Evolutionary conservation across 441 rosid species (phyloP), one percentile per base, ranked within the genome.

Genomic region (Dalechampia spathulata): DNA sequence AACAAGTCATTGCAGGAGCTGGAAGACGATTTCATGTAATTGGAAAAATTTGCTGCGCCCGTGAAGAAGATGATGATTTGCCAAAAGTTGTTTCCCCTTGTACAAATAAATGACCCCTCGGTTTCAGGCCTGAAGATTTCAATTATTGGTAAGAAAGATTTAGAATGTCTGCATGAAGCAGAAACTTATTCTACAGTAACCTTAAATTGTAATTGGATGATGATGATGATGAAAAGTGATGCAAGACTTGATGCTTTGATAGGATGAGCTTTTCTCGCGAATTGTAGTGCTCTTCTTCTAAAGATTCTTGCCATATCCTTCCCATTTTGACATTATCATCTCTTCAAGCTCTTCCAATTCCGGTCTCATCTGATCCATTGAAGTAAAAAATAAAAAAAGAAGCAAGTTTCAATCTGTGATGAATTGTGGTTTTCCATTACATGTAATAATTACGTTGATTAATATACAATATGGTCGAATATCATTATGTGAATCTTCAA

Each of bases 1-100:
- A 82, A 51, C 82, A 89, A 89, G 76, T 85, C 95, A n/a, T 40
- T 92, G 66, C 95, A 89, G 82, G 99, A 92, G 71, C 75, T 92
- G 21, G 99, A 92, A 77, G 99, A 89, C 4, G 99, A 89, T 71
- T 92, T 92, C 48, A 92, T 92, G 99, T 92, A 75, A 80, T 51
- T 53, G 16, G 49, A 43, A 20, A 42, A 45, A 54, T 27, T 39
- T 60, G 32, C 45, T 44, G 54, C 60, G 52, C 32, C n/a, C 27
- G 19, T 28, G 21, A 64, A 55, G 58, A 46, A 36, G 38, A 9
- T 22, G 55, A 48, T 4, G n/a, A n/a, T n/a, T n/a, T n/a, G n/a
- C n/a, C n/a, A 54, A 48, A 60, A 49, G 70, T 68, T 57, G 62
- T 68, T 57, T 53, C 43, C 59, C 72, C 49, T 56, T 55, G 7